These are phyloP conservation scores for Apophysomyces variabilis DNA, from an alignment of 371 early-diverging fungal genomes.

Conservation along the genomic window DNA sequence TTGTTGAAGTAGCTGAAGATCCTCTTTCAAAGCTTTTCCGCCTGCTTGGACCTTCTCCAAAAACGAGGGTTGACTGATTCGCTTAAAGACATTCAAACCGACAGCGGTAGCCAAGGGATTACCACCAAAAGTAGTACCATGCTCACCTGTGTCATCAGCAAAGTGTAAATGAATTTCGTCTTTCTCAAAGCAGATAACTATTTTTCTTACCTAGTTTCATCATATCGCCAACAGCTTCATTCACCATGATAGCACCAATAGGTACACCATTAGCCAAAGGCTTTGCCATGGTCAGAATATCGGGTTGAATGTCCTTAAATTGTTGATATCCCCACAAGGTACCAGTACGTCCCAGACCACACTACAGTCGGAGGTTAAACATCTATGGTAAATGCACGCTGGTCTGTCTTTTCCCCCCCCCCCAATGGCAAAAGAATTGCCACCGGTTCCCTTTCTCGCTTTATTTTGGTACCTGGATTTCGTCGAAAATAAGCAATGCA, in stretches of 20 bases:
- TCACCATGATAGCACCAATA: slow-evolving; percentile 89
- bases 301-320: slow-evolving; percentile 72
- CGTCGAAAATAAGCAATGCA: slow-evolving; percentile 91
- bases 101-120: slow-evolving; percentile 83
- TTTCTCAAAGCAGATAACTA: background rate
- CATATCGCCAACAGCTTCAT: slow-evolving; percentile 74
- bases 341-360: slow-evolving; percentile 94
- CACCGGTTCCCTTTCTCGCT: too few species aligned
- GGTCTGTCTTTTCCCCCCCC: too few species aligned
- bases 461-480: slow-evolving; percentile 78
- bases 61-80: slow-evolving; percentile 71
- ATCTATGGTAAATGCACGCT: too few species aligned
- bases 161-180: background rate
- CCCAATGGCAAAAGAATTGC: too few species aligned
- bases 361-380: slow-evolving; percentile 52
- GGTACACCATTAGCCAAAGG: slow-evolving; percentile 96
- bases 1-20: slow-evolving; percentile 53
- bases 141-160: slow-evolving; percentile 68
- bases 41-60: slow-evolving; percentile 65
- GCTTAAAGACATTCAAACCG: slow-evolving; percentile 74
- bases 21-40: slow-evolving; percentile 61
- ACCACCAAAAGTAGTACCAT: slow-evolving; percentile 98
- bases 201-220: slow-evolving; percentile 67
- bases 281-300: slow-evolving; percentile 94
- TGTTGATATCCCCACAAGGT: slow-evolving; percentile 87